Conservation (phyloP, 306 rosid genomes). For the Sicyos baderoa region DNA sequence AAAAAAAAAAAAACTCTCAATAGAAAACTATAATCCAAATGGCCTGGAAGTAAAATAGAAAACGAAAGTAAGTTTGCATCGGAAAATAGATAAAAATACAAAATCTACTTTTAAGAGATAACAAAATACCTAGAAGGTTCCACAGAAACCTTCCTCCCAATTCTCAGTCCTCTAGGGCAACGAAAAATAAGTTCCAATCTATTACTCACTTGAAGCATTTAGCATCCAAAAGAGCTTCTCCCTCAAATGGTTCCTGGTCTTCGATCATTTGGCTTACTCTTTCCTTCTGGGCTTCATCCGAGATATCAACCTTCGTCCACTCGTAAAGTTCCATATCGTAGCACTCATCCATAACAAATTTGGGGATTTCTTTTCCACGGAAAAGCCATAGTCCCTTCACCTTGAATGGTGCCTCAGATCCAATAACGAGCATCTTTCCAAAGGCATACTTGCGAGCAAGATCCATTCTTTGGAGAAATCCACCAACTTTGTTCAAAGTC, state of each 20-base stretch:
- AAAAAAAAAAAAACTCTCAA: background rate
- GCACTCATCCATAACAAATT: constrained; percentile 71
- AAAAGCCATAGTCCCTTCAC: constrained; percentile 94
- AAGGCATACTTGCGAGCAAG: constrained; percentile 80
- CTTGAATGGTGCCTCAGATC: constrained; percentile 63
- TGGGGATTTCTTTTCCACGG: constrained; percentile 72
- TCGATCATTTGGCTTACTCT: constrained; percentile 74
- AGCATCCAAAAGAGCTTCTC: constrained; percentile 70
- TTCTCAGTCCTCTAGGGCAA: background rate
- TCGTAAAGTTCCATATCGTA: constrained; percentile 86
- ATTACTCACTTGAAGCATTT: constrained; percentile 66
- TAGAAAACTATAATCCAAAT: background rate
- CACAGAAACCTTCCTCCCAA: background rate
- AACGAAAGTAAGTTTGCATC: background rate
- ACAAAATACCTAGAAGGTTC: constrained; percentile 11
- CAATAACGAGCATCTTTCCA: constrained; percentile 83
- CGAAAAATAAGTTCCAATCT: constrained; percentile 17
- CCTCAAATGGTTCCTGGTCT: constrained; percentile 76
- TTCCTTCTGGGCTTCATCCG: constrained; percentile 70
- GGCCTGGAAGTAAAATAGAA: background rate
- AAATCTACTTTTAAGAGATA: background rate
- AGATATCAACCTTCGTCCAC: constrained; percentile 70
- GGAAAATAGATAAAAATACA: background rate
- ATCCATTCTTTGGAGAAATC: constrained; percentile 88
- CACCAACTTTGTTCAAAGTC: constrained; percentile 74